Evolutionary conservation across 2,329 filamentous ascomycete genomes (phyloP).

Genomic region (Aaosphaeria pasadenensis): DNA sequence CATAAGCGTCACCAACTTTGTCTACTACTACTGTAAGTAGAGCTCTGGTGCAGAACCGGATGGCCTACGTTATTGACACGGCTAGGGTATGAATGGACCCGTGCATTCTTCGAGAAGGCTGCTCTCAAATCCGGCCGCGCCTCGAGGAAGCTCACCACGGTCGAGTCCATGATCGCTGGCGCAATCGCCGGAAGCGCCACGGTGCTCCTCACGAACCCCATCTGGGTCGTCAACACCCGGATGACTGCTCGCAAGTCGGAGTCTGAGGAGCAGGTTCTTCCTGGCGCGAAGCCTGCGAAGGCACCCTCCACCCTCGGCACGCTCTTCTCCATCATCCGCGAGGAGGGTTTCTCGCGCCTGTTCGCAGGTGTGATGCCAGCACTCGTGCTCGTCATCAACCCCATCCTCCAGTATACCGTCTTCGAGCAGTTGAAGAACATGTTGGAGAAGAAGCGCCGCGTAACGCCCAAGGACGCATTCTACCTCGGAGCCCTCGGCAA

Average conservation of each 20-base stretch:
- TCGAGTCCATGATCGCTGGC: constrained; percentile 93
- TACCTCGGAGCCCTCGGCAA: constrained; percentile 90
- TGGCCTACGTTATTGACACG: no score
- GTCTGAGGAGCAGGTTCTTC: constrained; percentile 37
- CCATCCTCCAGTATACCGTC: constrained; percentile 96
- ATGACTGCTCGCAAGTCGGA: constrained; percentile 87
- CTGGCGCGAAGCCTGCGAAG: constrained; percentile 47
- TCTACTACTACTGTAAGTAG: constrained; percentile 88
- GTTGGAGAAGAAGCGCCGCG: constrained; percentile 71
- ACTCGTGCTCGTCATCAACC: constrained; percentile 92
- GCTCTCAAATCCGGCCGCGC: constrained; percentile 70
- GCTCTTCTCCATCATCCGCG: constrained; percentile 71
- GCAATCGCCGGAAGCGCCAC: constrained; percentile 92
- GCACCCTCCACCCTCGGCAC: constrained; percentile 75
- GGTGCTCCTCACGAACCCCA: constrained; percentile 94
- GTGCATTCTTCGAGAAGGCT: constrained; percentile 77
- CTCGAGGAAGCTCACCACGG: constrained; percentile 78
- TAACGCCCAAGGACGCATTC: constrained; percentile 86
- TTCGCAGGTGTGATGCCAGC: constrained; percentile 93
- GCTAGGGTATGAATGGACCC: constrained; percentile 89
- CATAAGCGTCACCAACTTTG: constrained; percentile 98
- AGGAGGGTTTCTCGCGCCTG: constrained; percentile 80
- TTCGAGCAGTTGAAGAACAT: constrained; percentile 97
- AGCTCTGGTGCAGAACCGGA: no score
- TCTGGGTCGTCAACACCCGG: constrained; percentile 98